These are phyloP conservation scores for Pseudogymnoascus sp. DNA, from an alignment of 2,329 filamentous ascomycete species.

Conservation along the genomic window DNA sequence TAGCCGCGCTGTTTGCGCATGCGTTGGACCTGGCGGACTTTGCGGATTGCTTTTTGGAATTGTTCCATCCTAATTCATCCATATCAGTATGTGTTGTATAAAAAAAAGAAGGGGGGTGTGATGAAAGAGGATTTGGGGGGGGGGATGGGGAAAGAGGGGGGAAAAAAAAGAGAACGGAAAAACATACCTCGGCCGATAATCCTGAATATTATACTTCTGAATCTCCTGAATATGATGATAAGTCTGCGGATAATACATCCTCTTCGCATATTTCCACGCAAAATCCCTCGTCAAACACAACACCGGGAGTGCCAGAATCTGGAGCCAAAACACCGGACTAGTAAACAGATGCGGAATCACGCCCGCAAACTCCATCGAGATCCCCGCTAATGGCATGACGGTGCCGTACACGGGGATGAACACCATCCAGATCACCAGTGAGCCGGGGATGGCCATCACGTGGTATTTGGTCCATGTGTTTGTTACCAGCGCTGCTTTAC, in stretches of 20 bases:
- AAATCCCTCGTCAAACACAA: conserved; percentile 83
- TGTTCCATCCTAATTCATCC: conserved; percentile 90
- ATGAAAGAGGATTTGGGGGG: conserved; percentile 19
- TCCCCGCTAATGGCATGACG: conserved; percentile 70
- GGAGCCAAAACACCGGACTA: conserved; percentile 83
- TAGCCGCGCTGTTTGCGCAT: conserved; percentile 99
- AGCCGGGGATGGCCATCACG: conserved; percentile 88
- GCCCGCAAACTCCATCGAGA: conserved; percentile 79
- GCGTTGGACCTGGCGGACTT: conserved; percentile 93
- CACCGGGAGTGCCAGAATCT: conserved; percentile 69
- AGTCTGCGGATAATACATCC: conserved; percentile 92
- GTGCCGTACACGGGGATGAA: conserved; percentile 84
- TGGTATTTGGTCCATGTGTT: conserved; percentile 99
- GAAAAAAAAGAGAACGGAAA: conserved; percentile 1
- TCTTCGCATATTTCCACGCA: conserved; percentile 93
- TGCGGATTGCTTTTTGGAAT: conserved; percentile 98
- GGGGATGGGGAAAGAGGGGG: background rate
- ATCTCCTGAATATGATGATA: conserved; percentile 99
- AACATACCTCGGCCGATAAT: conserved; percentile 83
- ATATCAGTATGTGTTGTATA: background rate
- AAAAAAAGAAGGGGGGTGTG: background rate
- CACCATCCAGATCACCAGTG: conserved; percentile 81
- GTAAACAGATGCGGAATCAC: conserved; percentile 73
- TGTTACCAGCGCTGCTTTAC: conserved; percentile 89
- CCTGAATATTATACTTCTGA: conserved; percentile 99